phyloP scores from a whole-genome alignment of 176 grass and related monocot genomes.

The Miscanthus lutarioriparius region DNA sequence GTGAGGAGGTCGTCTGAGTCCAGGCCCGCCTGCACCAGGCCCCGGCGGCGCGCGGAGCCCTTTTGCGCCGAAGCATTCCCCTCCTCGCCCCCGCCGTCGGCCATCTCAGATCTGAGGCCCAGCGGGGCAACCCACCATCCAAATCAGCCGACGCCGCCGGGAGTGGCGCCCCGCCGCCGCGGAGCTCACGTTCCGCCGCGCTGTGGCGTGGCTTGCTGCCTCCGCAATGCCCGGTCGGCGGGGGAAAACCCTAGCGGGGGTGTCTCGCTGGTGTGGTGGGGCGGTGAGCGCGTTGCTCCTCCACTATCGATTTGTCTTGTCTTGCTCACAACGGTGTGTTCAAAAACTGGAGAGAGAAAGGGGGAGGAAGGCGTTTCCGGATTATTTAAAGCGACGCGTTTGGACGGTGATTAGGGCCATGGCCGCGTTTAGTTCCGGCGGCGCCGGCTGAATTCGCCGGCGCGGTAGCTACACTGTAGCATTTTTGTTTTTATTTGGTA shows the following conservation, averaged over 20 bases:
- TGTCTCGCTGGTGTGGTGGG: slow-evolving; percentile 1
- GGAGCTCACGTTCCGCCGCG: neutral
- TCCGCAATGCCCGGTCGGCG: slow-evolving; percentile 34
- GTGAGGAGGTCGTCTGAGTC: slow-evolving; percentile 83
- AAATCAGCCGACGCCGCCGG: neutral
- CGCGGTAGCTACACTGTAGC: too few relatives aligned
- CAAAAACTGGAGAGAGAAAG: slow-evolving; percentile 33
- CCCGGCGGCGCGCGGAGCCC: slow-evolving; percentile 53
- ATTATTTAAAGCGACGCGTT: slow-evolving; percentile 43
- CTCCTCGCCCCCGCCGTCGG: slow-evolving; percentile 62
- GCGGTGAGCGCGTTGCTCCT: slow-evolving; percentile 21
- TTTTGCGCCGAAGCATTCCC: slow-evolving; percentile 56
- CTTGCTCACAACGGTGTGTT: slow-evolving; percentile 44
- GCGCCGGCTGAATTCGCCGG: too few relatives aligned
- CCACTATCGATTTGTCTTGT: slow-evolving; percentile 29
- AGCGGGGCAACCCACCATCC: slow-evolving; percentile 35
- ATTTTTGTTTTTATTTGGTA: too few relatives aligned
- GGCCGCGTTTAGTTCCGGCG: too few relatives aligned
- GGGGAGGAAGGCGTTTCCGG: neutral
- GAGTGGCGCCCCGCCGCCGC: neutral
- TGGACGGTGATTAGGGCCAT: too few relatives aligned
- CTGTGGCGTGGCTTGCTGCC: neutral
- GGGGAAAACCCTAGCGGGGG: slow-evolving; percentile 40
- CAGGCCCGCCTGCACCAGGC: slow-evolving; percentile 50
- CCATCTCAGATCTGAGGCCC: slow-evolving; percentile 83